Evolutionary conservation across 495 filamentous ascomycete genomes (phyloP).

Genomic region (Bathelium albidoporum): DNA sequence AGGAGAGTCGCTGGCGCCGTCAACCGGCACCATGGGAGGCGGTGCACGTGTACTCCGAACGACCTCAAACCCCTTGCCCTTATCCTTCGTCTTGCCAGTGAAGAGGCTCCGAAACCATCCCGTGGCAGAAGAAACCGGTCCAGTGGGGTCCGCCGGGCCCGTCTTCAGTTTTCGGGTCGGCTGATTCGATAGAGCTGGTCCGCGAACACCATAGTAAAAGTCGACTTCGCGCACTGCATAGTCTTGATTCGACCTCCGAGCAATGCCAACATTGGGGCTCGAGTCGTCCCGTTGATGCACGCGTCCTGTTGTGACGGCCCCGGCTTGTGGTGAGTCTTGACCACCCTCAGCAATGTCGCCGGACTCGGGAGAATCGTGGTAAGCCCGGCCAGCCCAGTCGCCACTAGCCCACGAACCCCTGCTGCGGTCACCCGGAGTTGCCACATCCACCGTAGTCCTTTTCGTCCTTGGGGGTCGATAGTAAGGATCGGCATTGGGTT

Average conservation of each 20-base stretch:
- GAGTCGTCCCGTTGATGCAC: slow-evolving; percentile 40
- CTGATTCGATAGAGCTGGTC: slow-evolving; percentile 72
- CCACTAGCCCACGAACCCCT: slow-evolving; percentile 42
- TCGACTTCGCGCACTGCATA: slow-evolving; percentile 90
- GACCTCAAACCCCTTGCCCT: slow-evolving; percentile 90
- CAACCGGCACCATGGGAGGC: slow-evolving; percentile 30
- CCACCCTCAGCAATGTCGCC: background rate
- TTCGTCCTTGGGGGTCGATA: slow-evolving; percentile 73
- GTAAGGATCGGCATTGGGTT: slow-evolving; percentile 39
- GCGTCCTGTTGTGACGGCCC: background rate
- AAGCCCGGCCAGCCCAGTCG: slow-evolving; percentile 44
- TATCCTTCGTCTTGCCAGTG: slow-evolving; percentile 75
- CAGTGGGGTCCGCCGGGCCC: slow-evolving; percentile 88
- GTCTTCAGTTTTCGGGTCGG: slow-evolving; percentile 80
- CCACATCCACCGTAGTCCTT: slow-evolving; percentile 45
- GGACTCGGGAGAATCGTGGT: slow-evolving; percentile 28
- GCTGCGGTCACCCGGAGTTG: slow-evolving; percentile 31
- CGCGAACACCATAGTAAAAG: slow-evolving; percentile 87
- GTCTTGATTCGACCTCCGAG: slow-evolving; percentile 52
- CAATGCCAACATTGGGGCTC: slow-evolving; percentile 35
- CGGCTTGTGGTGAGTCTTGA: background rate
- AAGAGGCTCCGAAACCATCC: slow-evolving; percentile 71
- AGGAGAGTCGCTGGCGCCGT: slow-evolving; percentile 21
- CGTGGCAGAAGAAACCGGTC: slow-evolving; percentile 74
- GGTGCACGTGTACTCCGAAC: slow-evolving; percentile 71